A percentile compares a stretch with the other conserved stretches of the same genome.
phyloP scores from a whole-genome alignment of 306 rosid genomes.

The Arachis stenosperma region DNA sequence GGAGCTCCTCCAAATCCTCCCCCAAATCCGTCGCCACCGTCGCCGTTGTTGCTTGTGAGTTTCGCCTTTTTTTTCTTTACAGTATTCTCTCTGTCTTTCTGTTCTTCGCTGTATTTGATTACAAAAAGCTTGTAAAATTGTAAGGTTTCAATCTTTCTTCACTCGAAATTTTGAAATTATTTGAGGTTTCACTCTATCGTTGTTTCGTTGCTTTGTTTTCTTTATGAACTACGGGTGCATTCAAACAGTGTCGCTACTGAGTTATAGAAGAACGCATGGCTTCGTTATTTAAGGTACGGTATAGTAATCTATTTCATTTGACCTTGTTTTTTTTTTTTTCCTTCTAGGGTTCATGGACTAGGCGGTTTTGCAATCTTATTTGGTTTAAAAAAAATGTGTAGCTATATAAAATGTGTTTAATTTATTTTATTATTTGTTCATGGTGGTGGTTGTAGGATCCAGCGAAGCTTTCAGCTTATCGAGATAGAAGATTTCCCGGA shows the following conservation, averaged over 20 bases:
- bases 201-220: neutral
- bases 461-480: conserved; percentile 76
- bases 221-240: neutral
- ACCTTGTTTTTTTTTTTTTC: too few relatives aligned
- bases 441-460: conserved; percentile 57
- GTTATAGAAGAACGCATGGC: conserved; percentile 51
- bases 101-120: too few relatives aligned
- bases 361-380: too few relatives aligned
- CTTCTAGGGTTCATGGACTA: neutral
- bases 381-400: neutral
- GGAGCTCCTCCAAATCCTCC: too few relatives aligned
- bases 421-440: neutral
- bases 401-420: neutral
- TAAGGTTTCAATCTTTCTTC: too few relatives aligned
- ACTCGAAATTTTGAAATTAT: neutral
- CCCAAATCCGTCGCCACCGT: too few relatives aligned
- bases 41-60: too few relatives aligned
- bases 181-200: neutral
- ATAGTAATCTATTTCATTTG: neutral
- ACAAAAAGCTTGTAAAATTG: too few relatives aligned
- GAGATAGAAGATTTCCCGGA: conserved; percentile 89
- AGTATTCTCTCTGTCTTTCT: too few relatives aligned
- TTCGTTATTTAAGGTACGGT: conserved; percentile 57
- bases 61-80: too few relatives aligned
- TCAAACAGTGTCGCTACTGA: neutral